phyloP scores from a whole-genome alignment of 805 yeast species.

The Candida easanensis region DNA sequence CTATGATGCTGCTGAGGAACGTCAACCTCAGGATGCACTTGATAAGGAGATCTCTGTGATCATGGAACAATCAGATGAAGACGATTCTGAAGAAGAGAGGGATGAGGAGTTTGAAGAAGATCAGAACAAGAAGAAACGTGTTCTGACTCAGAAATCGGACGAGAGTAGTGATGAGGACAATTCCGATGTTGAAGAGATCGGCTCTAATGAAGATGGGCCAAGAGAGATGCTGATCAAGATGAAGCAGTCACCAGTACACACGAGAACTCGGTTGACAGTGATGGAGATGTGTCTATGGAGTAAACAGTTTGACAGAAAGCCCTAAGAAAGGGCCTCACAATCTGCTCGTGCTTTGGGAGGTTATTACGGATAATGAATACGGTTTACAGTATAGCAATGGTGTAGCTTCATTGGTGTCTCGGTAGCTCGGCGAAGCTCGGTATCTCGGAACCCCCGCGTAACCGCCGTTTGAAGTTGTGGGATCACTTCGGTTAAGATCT shows the following conservation, averaged over 20 bases:
- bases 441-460: too few species aligned
- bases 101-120: constrained; percentile 5
- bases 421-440: too few species aligned
- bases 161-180: constrained; percentile 4
- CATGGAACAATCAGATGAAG: constrained; percentile 23
- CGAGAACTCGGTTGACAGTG: constrained; percentile 10
- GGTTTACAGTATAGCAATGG: too few species aligned
- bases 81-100: constrained; percentile 23
- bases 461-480: too few species aligned
- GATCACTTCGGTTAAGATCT: too few species aligned
- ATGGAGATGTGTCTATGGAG: constrained; percentile 25
- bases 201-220: constrained; percentile 1
- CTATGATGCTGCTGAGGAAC: constrained; percentile 20
- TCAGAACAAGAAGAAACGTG: constrained; percentile 12
- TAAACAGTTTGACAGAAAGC: constrained; percentile 5
- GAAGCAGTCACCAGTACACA: not conserved
- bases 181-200: constrained; percentile 1
- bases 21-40: constrained; percentile 19
- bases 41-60: constrained; percentile 28
- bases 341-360: too few species aligned
- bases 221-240: constrained; percentile 4
- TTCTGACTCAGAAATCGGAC: not conserved
- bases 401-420: too few species aligned
- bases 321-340: too few species aligned
- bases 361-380: too few species aligned